Conservation (phyloP, 768 basidiomycete genomes). For the Mycena capillaripes region DNA sequence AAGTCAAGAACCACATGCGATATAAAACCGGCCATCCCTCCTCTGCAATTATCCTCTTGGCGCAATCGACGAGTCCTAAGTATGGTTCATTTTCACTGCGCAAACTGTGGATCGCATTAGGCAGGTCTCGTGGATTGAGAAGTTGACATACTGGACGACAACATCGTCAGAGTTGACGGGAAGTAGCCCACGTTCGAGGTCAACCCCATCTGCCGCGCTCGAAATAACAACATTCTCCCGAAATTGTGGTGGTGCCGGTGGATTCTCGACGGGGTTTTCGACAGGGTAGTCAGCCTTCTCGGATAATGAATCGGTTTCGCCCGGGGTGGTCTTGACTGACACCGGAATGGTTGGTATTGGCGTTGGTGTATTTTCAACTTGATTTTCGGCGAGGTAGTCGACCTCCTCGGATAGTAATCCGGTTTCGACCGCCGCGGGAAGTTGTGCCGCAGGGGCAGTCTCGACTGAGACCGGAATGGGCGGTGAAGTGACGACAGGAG, state of each 20-base stretch:
- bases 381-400: background rate
- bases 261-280: background rate
- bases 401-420: background rate
- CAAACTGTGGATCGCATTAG: slow-evolving; percentile 37
- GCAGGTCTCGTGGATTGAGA: background rate
- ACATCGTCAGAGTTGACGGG: background rate
- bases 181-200: slow-evolving; percentile 3
- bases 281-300: slow-evolving; percentile 1
- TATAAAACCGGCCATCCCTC: slow-evolving; percentile 52
- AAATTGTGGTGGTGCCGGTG: background rate
- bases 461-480: background rate
- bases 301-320: background rate
- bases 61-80: slow-evolving; percentile 46
- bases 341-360: background rate
- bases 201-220: background rate
- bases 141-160: slow-evolving; percentile 30
- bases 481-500: background rate
- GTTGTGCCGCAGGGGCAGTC: background rate
- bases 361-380: background rate
- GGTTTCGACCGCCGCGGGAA: background rate
- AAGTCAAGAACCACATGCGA: slow-evolving; percentile 52
- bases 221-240: background rate
- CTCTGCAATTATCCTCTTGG: slow-evolving; percentile 48
- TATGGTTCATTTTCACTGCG: slow-evolving; percentile 48
- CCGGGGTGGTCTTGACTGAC: background rate